Percentiles rank a stretch among this genome's conserved stretches.
Conservation (phyloP, 768 basidiomycete species). For the Phlebiopsis flavidoalba region DNA sequence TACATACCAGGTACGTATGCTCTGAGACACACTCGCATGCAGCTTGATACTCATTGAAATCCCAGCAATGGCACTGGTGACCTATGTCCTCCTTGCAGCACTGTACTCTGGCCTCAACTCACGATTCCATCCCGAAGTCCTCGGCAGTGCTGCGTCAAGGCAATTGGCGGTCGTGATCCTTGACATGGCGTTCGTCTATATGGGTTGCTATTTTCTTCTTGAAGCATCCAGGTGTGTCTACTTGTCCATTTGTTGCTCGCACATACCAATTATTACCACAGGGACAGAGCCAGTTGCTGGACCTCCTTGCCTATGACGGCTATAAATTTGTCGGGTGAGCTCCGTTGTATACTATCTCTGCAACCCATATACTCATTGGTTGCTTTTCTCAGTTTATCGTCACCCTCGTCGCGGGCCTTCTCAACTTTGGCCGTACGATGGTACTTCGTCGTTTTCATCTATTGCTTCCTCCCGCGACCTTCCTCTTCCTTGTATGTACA, state of each 20-base stretch:
- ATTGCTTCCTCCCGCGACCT: constrained; percentile 85
- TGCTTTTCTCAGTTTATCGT: constrained; percentile 63
- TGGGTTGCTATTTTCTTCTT: constrained; percentile 83
- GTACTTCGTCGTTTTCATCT: constrained; percentile 70
- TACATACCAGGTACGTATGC: constrained; percentile 82
- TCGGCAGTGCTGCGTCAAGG: constrained; percentile 82
- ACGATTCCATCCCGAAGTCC: constrained; percentile 83
- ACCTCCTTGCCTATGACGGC: constrained; percentile 88
- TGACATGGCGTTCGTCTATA: constrained; percentile 85
- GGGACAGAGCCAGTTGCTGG: constrained; percentile 63
- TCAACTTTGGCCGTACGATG: constrained; percentile 57
- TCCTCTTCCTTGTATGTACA: constrained; percentile 81
- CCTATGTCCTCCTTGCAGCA: constrained; percentile 88
- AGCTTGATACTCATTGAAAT: background rate
- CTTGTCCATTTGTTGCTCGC: background rate
- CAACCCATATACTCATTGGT: too few species aligned
- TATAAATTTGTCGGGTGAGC: constrained; percentile 96
- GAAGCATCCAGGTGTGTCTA: constrained; percentile 50
- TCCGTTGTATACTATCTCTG: background rate
- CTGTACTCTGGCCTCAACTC: constrained; percentile 78
- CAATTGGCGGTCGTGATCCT: constrained; percentile 80
- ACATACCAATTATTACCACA: constrained; percentile 23
- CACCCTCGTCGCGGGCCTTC: constrained; percentile 66
- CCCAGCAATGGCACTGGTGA: constrained; percentile 91
- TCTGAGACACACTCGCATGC: background rate